phyloP scores from a whole-genome alignment of 2,329 filamentous ascomycete species.

The Fusarium sp. region DNA sequence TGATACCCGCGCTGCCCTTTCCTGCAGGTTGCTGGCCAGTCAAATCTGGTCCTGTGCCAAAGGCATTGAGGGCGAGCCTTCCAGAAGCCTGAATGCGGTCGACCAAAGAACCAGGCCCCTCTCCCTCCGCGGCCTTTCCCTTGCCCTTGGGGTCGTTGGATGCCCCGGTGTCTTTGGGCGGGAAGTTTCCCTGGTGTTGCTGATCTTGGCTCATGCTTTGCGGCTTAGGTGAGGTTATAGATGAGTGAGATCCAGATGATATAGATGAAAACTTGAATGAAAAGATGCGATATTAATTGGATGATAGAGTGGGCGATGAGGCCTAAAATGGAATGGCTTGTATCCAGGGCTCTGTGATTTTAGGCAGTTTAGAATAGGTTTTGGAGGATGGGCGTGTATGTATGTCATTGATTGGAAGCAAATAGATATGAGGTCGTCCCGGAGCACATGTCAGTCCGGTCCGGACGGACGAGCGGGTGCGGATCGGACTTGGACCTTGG shows the following conservation, averaged over 20 bases:
- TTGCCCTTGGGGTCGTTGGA: conserved; percentile 32
- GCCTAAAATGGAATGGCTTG: neutral
- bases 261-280: neutral
- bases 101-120: conserved; percentile 25
- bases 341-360: neutral
- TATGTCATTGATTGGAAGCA: neutral
- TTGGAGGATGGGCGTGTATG: neutral
- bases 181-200: neutral
- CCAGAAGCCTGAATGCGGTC: conserved; percentile 47
- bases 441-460: conserved; percentile 35
- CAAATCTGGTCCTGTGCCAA: conserved; percentile 34
- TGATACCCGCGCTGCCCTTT: conserved; percentile 36
- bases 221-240: neutral
- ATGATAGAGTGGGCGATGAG: neutral
- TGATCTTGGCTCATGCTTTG: conserved; percentile 28
- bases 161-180: neutral
- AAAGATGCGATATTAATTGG: neutral
- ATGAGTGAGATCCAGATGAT: neutral
- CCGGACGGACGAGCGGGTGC: conserved; percentile 42
- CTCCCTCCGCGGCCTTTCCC: conserved; percentile 32
- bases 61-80: conserved; percentile 43
- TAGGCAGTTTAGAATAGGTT: neutral
- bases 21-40: conserved; percentile 27
- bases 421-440: conserved; percentile 13
- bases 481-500: conserved; percentile 35